Evolutionary conservation across 1,284 basidiomycete genomes (phyloP), one percentile per base, ranked within the genome.

Genomic region (Vanrija sp.): DNA sequence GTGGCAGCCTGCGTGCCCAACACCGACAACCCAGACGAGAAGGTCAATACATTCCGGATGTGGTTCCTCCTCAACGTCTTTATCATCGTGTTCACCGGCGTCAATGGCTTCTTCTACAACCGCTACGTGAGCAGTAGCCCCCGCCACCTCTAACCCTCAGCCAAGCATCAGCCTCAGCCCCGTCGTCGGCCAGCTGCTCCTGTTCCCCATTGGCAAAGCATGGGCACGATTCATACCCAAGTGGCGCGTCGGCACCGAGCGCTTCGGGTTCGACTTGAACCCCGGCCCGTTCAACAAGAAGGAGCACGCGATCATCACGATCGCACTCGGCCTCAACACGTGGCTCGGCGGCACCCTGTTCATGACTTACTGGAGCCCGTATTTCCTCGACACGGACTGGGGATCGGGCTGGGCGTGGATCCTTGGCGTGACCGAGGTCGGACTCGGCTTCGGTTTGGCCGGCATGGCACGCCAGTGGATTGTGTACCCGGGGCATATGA

Each of bases 1-100:
- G 64, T 64, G 10, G 59, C 58, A 18, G 64, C 64, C 6, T 64
- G 62, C 56, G 64, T 66, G 43, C 57, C 62, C 10, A 66, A 62
- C 47, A 60, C 59, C 14, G 64, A 66, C 46, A 61, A 64, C 42
- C 61, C 64, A 1, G 56, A 41, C 6, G 49, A 60, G n/a, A 18
- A n/a, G 20, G 39, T 41, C 39, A 41, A 41, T 12, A 39, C 37
- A 6, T 20, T 41, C 12, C 39, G 39, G 19, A 57, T 55, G 3
- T 63, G 62, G 62, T 55, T 63, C 19, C 52, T 63, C n/a, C 37
- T 59, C 10, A 64, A 78, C 31, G 62, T 80, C 15, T 83, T 66
- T 58, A 68, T 58, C 42, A 50, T 54, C 41, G 45, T 49, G 23
- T 84, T 79, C 71, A 89, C 89, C 85, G 79, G 85, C 55, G 74